Percentiles rank a stretch among this genome's conserved stretches.
phyloP scores from a whole-genome alignment of 129 eudicot genomes.

The Flaveria sonorensis region DNA sequence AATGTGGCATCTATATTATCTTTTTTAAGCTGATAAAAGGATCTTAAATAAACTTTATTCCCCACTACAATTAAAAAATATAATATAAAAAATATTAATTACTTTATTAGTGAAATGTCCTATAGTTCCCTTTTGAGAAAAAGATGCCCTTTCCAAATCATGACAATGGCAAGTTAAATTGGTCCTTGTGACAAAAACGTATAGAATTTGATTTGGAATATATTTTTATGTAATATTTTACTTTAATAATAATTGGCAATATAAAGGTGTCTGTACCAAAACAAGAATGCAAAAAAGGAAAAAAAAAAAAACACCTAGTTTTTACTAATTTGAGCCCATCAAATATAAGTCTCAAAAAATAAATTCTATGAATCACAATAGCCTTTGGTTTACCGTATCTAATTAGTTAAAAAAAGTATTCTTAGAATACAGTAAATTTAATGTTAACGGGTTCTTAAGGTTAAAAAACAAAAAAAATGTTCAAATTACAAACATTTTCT shows the following conservation, averaged over 20 bases:
- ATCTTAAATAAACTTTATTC: slow-evolving; percentile 19
- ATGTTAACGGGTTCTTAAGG: too few relatives aligned
- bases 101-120: slow-evolving; percentile 19
- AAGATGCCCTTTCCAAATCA: slow-evolving; percentile 37
- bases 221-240: neutral
- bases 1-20: neutral
- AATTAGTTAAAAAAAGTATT: too few relatives aligned
- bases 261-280: neutral
- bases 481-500: too few relatives aligned
- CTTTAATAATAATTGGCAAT: neutral
- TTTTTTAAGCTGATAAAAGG: neutral
- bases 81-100: neutral
- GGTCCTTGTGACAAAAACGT: slow-evolving; percentile 15
- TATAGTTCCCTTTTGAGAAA: slow-evolving; percentile 18
- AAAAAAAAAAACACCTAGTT: too few relatives aligned
- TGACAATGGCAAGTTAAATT: slow-evolving; percentile 22
- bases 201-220: slow-evolving; percentile 9
- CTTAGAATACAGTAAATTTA: too few relatives aligned
- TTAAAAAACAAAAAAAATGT: too few relatives aligned
- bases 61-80: slow-evolving; percentile 2
- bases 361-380: too few relatives aligned
- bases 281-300: neutral
- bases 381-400: too few relatives aligned
- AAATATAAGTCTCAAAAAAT: too few relatives aligned
- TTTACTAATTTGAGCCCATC: too few relatives aligned